Base-by-base conservation (phyloP, 1,284 basidiomycete species). In the Moesziomyces aphidis region DNA sequence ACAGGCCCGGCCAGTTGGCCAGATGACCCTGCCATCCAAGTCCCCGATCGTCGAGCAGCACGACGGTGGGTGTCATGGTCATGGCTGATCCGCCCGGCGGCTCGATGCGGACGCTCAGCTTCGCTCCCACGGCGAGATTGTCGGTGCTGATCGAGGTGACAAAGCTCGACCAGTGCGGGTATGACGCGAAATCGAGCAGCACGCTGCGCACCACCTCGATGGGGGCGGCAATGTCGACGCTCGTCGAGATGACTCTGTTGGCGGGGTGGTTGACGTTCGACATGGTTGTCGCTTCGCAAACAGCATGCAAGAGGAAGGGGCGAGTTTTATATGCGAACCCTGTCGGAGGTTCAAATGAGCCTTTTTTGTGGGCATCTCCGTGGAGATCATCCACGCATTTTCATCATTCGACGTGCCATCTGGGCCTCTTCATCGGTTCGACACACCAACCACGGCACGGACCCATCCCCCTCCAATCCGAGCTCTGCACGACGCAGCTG, bases 401-500 rank as follows among this genome's bases (percentile, higher is more conserved):
- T 22, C 10, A 15, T 11, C 39, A 15, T 11, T 42, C 4, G 17
- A 42, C 34, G 50, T 23, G 57, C 56, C 62, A 59, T 59, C 42
- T 65, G 47, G 17, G 42, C 42, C 26, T 59, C 56, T 47, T 59
- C 62, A 34, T 59, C 62, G 4, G 56, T 65, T 51, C 49, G 34
- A 21, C 55, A 58, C 22, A 71, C 62, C 23, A 71, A 46, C 67
- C 67, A 71, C 19, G 56, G 62, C 22, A 71, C 61, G 15, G 54
- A 19, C 4, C 47, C 44, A 39, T 15, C 24, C 15, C 15, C 19
- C 4, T 24, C 44, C 17, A 50, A 24, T 6, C 46, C 46, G 24
- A 55, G 43, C 10, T 34, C 59, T 1, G 17, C 6, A 31, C 52
- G 24, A 4, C 11, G 36, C 17, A 61, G 44, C 45, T 61, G 58